phyloP scores from a whole-genome alignment of 306 rosid genomes.

The Medicago arabica region DNA sequence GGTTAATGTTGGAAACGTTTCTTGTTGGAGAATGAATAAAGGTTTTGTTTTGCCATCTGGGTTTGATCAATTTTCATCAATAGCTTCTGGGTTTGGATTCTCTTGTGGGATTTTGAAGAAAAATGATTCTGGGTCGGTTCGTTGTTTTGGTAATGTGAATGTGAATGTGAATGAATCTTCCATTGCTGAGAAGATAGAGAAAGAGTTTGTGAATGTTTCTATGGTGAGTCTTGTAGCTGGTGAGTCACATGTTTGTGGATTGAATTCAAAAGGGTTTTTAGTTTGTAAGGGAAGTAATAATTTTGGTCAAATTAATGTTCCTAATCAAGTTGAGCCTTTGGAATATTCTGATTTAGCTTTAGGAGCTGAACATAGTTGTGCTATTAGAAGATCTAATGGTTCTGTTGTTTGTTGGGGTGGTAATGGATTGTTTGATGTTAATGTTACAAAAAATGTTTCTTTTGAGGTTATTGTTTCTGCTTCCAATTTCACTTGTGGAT shows the following conservation, averaged over 20 bases:
- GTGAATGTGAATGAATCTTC: conserved; percentile 14
- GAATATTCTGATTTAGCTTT: conserved; percentile 66
- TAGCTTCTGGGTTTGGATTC: conserved; percentile 86
- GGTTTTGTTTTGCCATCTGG: conserved; percentile 38
- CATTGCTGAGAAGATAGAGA: conserved; percentile 44
- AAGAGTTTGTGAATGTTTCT: conserved; percentile 54
- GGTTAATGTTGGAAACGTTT: conserved; percentile 51
- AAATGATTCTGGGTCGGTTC: conserved; percentile 46
- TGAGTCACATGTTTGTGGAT: conserved; percentile 79
- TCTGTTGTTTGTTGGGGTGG: conserved; percentile 90
- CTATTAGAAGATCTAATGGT: conserved; percentile 57
- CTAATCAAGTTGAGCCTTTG: conserved; percentile 45
- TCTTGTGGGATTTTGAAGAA: conserved; percentile 71
- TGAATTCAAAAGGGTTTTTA: conserved; percentile 60
- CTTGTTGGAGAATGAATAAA: conserved; percentile 64
- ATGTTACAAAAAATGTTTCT: conserved; percentile 43
- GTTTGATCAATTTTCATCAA: conserved; percentile 52
- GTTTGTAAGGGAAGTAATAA: conserved; percentile 69
- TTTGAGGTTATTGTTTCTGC: conserved; percentile 79
- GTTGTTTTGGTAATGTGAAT: conserved; percentile 68
- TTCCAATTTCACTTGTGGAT: conserved; percentile 78
- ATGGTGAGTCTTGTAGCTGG: conserved; percentile 75
- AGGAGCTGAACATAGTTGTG: conserved; percentile 81
- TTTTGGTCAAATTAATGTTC: conserved; percentile 69
- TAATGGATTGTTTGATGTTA: conserved; percentile 48